These are phyloP conservation scores for Telfairia occidentalis DNA, from an alignment of 331 rosid species.

Conservation along the genomic window DNA sequence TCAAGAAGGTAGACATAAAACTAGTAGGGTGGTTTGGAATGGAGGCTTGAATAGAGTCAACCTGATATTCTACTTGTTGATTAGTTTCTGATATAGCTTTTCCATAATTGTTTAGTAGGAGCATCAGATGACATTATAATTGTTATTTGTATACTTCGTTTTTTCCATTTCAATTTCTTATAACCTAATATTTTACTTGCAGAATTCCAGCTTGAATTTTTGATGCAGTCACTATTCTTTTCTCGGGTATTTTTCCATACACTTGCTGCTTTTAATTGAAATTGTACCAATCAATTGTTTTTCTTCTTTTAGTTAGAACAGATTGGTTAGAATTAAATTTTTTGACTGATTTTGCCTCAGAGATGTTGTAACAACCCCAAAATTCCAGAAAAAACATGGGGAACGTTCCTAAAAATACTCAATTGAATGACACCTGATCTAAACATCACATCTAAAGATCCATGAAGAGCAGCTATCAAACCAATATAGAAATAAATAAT, in stretches of 20 bases:
- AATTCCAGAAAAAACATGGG: too few species aligned
- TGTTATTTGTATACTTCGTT: neutral
- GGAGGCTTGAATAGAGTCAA: too few species aligned
- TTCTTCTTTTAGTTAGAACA: neutral
- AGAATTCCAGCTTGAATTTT: slow-evolving; percentile 89
- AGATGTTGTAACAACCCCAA: too few species aligned
- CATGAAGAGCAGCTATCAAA: too few species aligned
- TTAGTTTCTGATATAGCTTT: neutral
- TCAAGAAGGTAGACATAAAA: too few species aligned
- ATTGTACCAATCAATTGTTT: slow-evolving; percentile 2
- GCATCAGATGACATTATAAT: neutral
- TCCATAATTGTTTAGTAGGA: neutral
- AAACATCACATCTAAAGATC: too few species aligned
- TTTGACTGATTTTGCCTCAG: neutral
- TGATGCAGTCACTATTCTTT: slow-evolving; percentile 88
- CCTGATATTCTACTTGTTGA: neutral
- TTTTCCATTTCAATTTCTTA: neutral
- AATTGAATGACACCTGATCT: too few species aligned
- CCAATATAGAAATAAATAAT: too few species aligned
- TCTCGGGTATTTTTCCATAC: slow-evolving; percentile 57
- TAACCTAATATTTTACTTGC: slow-evolving; percentile 25
- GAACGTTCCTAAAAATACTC: too few species aligned
- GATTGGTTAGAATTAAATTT: neutral
- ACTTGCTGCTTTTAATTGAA: slow-evolving; percentile 10
- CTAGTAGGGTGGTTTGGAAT: too few species aligned